A percentile compares a stretch with the other conserved stretches of the same genome.
phyloP scores from a whole-genome alignment of 2,329 filamentous ascomycete species.

The Trematosphaeria pertusa region DNA sequence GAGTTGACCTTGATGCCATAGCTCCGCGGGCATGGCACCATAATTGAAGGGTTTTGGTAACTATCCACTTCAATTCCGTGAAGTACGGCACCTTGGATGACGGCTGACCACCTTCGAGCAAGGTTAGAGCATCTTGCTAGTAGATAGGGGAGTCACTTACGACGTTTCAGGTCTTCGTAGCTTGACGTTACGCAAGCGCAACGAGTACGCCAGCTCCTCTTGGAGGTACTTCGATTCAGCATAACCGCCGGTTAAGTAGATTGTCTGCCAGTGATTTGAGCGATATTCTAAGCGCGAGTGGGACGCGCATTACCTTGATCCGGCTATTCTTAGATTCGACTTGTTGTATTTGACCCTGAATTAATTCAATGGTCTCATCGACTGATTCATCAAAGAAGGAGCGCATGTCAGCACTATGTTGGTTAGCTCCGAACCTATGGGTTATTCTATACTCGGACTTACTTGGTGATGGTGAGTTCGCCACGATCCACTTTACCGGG shows the following conservation, averaged over 20 bases:
- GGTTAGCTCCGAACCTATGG: too few species aligned
- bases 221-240: constrained; percentile 23
- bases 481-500: constrained; percentile 22
- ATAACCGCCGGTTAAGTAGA: constrained; percentile 29
- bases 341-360: constrained; percentile 25
- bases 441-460: too few species aligned
- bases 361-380: constrained; percentile 23
- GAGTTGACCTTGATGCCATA: neutral
- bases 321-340: constrained; percentile 18
- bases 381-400: constrained; percentile 32
- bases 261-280: constrained; percentile 13
- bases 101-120: constrained; percentile 19
- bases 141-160: neutral
- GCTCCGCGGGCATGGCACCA: neutral
- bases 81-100: constrained; percentile 32
- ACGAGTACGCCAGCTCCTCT: constrained; percentile 17
- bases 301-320: constrained; percentile 28
- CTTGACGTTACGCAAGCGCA: constrained; percentile 16
- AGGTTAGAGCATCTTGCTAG: neutral
- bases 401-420: too few species aligned
- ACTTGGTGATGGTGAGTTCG: constrained; percentile 24
- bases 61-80: constrained; percentile 31
- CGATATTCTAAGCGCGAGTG: too few species aligned
- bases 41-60: constrained; percentile 5
- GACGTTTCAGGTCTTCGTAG: constrained; percentile 24